phyloP scores from a whole-genome alignment of 140 eudicot genomes.

The Ambrosia hybrid region DNA sequence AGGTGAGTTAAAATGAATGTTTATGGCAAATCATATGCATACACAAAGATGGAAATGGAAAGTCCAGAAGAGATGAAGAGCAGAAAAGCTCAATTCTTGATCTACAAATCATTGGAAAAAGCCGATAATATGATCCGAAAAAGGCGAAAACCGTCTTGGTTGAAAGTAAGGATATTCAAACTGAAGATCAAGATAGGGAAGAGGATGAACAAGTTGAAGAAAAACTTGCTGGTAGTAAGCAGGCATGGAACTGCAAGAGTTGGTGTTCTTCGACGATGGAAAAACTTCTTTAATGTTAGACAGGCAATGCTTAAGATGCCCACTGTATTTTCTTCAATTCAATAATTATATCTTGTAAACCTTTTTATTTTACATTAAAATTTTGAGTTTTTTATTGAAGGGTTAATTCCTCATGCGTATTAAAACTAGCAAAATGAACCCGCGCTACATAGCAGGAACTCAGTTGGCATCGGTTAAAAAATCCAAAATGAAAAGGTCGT shows the following conservation, averaged over 20 bases:
- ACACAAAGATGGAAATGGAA: conserved; percentile 64
- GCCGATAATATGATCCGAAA: conserved; percentile 39
- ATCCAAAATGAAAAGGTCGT: too few species aligned
- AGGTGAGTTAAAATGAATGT: conserved; percentile 16
- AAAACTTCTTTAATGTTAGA: conserved; percentile 45
- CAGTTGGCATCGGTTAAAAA: too few species aligned
- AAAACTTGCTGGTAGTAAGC: conserved; percentile 36
- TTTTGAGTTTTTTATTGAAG: neutral
- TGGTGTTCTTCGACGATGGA: conserved; percentile 49
- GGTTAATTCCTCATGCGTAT: too few species aligned
- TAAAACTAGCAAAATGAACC: too few species aligned
- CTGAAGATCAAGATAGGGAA: conserved; percentile 76
- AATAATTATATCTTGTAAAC: neutral
- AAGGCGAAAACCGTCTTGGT: conserved; percentile 52
- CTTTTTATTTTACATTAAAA: neutral
- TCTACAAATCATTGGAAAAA: conserved; percentile 65
- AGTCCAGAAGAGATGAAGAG: conserved; percentile 67
- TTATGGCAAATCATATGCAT: conserved; percentile 47
- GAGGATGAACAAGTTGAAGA: conserved; percentile 66
- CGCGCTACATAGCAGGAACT: too few species aligned
- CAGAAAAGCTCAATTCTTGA: conserved; percentile 74
- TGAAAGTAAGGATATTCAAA: conserved; percentile 51
- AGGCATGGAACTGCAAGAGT: conserved; percentile 42
- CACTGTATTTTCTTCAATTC: conserved; percentile 26
- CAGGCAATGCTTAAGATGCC: conserved; percentile 38